Conservation (phyloP, 1,284 basidiomycete genomes). For the Vanrija humicola region DNA sequence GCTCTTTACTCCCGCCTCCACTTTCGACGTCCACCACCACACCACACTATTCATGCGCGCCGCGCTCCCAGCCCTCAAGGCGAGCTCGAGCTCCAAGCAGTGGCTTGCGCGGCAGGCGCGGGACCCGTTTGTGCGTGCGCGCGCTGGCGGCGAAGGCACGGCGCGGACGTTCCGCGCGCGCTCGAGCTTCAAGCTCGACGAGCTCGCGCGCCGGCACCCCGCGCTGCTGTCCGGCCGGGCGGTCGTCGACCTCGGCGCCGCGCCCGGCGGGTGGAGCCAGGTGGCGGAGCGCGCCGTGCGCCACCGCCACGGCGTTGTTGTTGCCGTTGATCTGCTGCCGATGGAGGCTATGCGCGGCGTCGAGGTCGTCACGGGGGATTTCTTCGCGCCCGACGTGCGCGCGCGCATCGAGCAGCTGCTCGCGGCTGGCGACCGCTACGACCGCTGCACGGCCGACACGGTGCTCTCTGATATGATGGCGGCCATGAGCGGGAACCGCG, state of each 20-base stretch:
- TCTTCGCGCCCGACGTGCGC: slow-evolving; percentile 60
- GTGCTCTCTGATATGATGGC: slow-evolving; percentile 52
- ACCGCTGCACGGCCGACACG: slow-evolving; percentile 34
- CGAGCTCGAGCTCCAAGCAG: slow-evolving; percentile 41
- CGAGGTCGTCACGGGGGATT: slow-evolving; percentile 65
- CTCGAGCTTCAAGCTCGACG: slow-evolving; percentile 72
- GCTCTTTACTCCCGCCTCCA: background rate
- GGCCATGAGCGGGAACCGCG: slow-evolving; percentile 44
- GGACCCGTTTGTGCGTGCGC: slow-evolving; percentile 45
- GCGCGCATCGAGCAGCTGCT: slow-evolving; percentile 45
- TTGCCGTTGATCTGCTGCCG: slow-evolving; percentile 69
- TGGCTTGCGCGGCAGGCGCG: slow-evolving; percentile 44
- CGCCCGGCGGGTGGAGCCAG: slow-evolving; percentile 85
- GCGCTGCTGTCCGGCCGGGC: slow-evolving; percentile 55
- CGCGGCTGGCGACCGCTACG: background rate
- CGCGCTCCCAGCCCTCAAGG: slow-evolving; percentile 14
- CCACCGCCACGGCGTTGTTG: slow-evolving; percentile 51
- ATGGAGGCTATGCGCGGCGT: slow-evolving; percentile 68
- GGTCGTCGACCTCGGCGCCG: slow-evolving; percentile 78
- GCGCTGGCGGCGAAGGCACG: background rate
- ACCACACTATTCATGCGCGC: slow-evolving; percentile 15
- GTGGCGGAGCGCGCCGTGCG: slow-evolving; percentile 50
- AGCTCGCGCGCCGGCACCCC: slow-evolving; percentile 32
- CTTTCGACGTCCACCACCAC: background rate
- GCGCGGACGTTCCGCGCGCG: slow-evolving; percentile 62